These are phyloP conservation scores for Salvia sclarea DNA, from an alignment of 305 asterid species.

Conservation along the genomic window DNA sequence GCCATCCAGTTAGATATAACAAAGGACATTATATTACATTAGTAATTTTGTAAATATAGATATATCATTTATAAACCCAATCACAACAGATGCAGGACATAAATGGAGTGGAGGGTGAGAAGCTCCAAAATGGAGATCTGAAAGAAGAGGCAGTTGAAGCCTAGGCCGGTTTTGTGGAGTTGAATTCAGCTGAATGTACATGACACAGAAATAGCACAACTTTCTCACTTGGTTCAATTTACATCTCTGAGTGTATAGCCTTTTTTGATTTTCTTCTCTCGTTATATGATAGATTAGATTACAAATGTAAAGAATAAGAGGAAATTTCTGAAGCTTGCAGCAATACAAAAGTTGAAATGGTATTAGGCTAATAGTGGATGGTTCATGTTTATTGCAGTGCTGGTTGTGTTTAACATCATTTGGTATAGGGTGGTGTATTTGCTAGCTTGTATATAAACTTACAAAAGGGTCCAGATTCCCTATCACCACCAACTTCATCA, in stretches of 20 bases:
- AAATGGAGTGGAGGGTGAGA: slow-evolving; percentile 39
- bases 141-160: slow-evolving; percentile 34
- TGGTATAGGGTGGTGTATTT: slow-evolving; percentile 35
- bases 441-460: slow-evolving; percentile 34
- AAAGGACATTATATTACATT: background rate
- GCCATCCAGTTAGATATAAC: background rate
- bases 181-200: slow-evolving; percentile 37
- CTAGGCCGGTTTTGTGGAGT: slow-evolving; percentile 33
- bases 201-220: slow-evolving; percentile 33
- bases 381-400: too few relatives aligned
- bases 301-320: slow-evolving; percentile 29
- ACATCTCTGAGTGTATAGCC: slow-evolving; percentile 36
- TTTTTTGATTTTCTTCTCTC: slow-evolving; percentile 2
- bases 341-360: too few relatives aligned
- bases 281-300: background rate
- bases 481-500: slow-evolving; percentile 47
- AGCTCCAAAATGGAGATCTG: slow-evolving; percentile 41
- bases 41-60: too few relatives aligned
- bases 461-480: slow-evolving; percentile 20
- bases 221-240: slow-evolving; percentile 30
- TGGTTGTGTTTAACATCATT: too few relatives aligned
- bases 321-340: slow-evolving; percentile 12
- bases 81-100: slow-evolving; percentile 41
- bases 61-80: background rate
- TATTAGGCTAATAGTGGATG: too few relatives aligned